Base-by-base conservation (phyloP, 352 stramenopile species). In the Globisporangium nodosum region DNA sequence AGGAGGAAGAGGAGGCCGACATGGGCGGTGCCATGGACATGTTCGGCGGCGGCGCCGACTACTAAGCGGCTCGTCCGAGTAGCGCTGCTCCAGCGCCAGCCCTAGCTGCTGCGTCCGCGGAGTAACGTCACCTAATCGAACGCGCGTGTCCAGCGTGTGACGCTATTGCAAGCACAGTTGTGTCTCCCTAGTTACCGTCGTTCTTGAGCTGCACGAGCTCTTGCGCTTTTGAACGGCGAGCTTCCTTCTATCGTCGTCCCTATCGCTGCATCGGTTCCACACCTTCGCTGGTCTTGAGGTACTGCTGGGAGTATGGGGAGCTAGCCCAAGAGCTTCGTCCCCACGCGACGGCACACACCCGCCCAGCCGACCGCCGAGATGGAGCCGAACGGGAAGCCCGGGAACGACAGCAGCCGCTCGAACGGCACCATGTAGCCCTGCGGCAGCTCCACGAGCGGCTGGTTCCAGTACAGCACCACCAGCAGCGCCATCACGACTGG, bases 1-100 rank as follows among this genome's bases (percentile, higher is more conserved):
- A 88, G 65, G 83, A 92, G 65, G 83, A 88, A 61, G 80, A 90
- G 73, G 83, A 92, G 60, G 74, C 79, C 65, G 81, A 90, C 76
- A 73, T 90, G 60, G 81, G 76, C 58, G 82, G 77, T 65, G 59
- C 73, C 72, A 89, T 90, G 78, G 79, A 91, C 77, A 93, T 93
- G 83, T 93, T 91, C 69, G 82, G 80, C 67, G 81, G 71, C 69
- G 82, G 81, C 49, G 76, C 74, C 66, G 83, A 93, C 68, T 93
- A 91, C 76, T 92, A 91, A 81, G 70, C 71, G 40, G 13, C 56
- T 53, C 50, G 35, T 52, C 45, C 35, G 24, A 54, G 6, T 30
- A 12, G 39, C 46, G 47, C 55, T 45, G n/a, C 46, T 24, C 21
- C 24, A 35, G 46, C 48, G 40, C 52, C 60, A 47, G 40, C 49